Conservation (phyloP, 2,329 filamentous ascomycete species). For the Intubia oerlemansii region DNA sequence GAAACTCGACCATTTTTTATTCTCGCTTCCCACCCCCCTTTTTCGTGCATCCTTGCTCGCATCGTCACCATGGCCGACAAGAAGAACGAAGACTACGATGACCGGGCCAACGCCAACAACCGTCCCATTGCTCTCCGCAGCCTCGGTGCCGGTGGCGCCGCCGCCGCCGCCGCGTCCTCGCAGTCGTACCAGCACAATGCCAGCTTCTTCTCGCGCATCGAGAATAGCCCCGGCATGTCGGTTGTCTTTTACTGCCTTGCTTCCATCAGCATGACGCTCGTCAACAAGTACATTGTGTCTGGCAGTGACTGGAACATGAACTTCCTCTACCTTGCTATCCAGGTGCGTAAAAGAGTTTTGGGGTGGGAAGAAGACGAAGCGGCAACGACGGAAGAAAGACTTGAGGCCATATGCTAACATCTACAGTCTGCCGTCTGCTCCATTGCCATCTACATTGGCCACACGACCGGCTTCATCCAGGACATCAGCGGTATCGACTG, state of each 20-base stretch:
- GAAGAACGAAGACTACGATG: constrained; percentile 68
- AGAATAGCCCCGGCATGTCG: constrained; percentile 59
- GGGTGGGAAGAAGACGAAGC: no score
- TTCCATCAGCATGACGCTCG: constrained; percentile 99
- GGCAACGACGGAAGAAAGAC: background rate
- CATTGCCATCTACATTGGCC: constrained; percentile 61
- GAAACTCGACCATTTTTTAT: no score
- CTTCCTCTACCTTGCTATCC: constrained; percentile 80
- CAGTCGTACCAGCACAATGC: no score
- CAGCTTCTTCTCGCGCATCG: constrained; percentile 24
- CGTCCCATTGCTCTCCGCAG: constrained; percentile 17
- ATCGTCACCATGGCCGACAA: no score
- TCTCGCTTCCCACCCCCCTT: no score
- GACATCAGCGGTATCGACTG: constrained; percentile 64
- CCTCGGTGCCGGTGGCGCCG: background rate
- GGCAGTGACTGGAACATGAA: constrained; percentile 85
- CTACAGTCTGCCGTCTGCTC: constrained; percentile 78
- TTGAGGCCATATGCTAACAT: background rate
- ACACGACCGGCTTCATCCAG: constrained; percentile 60
- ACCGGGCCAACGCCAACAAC: no score
- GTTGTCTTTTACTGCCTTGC: constrained; percentile 82
- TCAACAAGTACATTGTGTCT: constrained; percentile 96
- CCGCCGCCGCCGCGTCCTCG: background rate
- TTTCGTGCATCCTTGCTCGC: no score
- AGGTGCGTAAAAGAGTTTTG: constrained; percentile 52